These are phyloP conservation scores for Colletotrichum liriopes DNA, from an alignment of 2,329 filamentous ascomycete species.

Conservation along the genomic window DNA sequence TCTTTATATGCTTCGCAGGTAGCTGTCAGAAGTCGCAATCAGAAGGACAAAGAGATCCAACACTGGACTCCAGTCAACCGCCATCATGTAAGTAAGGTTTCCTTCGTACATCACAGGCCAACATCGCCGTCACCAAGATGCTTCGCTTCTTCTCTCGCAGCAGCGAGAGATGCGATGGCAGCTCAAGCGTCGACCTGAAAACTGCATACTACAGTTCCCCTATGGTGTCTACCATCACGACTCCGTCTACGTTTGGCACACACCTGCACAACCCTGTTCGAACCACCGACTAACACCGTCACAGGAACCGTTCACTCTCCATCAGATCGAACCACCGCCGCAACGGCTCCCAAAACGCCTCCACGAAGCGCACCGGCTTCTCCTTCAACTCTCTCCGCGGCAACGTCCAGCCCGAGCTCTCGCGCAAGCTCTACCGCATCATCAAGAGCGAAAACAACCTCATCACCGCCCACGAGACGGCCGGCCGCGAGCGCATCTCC, in stretches of 20 bases:
- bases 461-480: constrained; percentile 86
- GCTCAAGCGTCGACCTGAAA: neutral
- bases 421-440: constrained; percentile 88
- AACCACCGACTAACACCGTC: constrained; percentile 5
- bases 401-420: constrained; percentile 87
- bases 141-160: constrained; percentile 32
- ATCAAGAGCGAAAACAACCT: constrained; percentile 97
- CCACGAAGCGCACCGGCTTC: constrained; percentile 67
- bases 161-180: constrained; percentile 24
- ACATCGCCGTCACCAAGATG: constrained; percentile 16
- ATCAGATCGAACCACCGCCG: constrained; percentile 76
- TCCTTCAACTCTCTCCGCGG: constrained; percentile 90
- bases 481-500: constrained; percentile 85
- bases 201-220: neutral
- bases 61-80: neutral
- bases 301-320: constrained; percentile 81
- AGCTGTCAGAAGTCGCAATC: constrained; percentile 1
- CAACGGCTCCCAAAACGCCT: constrained; percentile 57
- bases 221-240: neutral
- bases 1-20: neutral
- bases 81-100: constrained; percentile 33
- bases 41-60: neutral
- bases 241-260: constrained; percentile 13
- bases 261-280: neutral
- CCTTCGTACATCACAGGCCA: constrained; percentile 8